Percentiles rank a stretch among this genome's conserved stretches.
Evolutionary conservation across 129 eudicot species (phyloP).

Genomic region (Escallonia herrerae): DNA sequence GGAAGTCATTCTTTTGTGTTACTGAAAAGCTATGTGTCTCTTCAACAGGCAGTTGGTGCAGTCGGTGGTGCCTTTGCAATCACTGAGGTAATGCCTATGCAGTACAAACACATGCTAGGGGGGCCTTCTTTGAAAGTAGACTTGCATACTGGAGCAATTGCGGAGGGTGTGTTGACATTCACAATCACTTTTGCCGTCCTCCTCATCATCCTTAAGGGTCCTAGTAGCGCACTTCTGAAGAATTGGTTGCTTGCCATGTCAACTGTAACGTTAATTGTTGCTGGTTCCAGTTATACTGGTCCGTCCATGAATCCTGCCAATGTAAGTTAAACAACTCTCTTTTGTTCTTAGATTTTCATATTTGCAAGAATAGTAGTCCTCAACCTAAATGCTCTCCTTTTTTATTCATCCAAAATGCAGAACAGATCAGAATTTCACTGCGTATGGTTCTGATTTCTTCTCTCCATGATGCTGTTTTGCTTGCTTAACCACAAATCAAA

Average conservation of each 20-base stretch:
- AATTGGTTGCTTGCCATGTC: constrained; percentile 72
- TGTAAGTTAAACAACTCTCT: constrained; percentile 35
- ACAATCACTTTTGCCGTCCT: constrained; percentile 57
- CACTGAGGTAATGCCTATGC: constrained; percentile 61
- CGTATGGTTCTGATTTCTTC: too few relatives aligned
- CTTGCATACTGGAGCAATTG: constrained; percentile 79
- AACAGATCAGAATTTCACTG: too few relatives aligned
- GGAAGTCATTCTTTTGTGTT: too few relatives aligned
- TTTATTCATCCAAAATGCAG: too few relatives aligned
- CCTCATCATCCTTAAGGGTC: constrained; percentile 56
- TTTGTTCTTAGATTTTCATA: background rate
- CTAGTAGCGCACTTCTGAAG: constrained; percentile 46
- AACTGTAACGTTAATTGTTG: constrained; percentile 51
- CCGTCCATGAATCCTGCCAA: constrained; percentile 98
- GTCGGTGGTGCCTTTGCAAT: constrained; percentile 77
- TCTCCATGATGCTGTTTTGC: too few relatives aligned
- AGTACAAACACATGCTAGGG: constrained; percentile 67
- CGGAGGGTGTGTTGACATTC: constrained; percentile 79
- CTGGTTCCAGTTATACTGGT: constrained; percentile 75
- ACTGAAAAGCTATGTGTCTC: background rate
- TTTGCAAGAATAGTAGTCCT: too few relatives aligned
- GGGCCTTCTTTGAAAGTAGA: constrained; percentile 88
- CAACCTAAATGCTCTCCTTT: too few relatives aligned
- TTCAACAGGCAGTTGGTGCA: constrained; percentile 71
- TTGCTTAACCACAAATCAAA: too few relatives aligned